Conservation (phyloP, 371 early-diverging fungal genomes). For the Capillidium heterosporum region DNA sequence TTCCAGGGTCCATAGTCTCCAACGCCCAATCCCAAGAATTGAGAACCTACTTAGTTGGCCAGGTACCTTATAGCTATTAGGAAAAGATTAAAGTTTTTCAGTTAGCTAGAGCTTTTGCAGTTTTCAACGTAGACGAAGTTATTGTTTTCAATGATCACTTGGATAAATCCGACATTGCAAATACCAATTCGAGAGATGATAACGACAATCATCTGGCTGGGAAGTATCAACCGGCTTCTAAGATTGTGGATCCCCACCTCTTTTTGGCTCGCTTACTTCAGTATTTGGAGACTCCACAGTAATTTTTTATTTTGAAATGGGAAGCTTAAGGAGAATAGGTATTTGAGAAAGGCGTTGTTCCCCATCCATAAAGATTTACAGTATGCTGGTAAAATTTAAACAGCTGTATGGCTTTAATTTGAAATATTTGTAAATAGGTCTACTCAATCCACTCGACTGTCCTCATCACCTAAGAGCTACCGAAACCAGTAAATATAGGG, state of each 20-base stretch:
- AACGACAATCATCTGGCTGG: neutral
- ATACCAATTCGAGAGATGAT: constrained; percentile 11
- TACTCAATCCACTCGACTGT: constrained; percentile 46
- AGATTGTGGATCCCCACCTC: constrained; percentile 28
- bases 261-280: constrained; percentile 43
- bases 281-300: constrained; percentile 49
- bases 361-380: constrained; percentile 51
- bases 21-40: constrained; percentile 45
- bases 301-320: constrained; percentile 7
- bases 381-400: constrained; percentile 24
- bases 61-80: constrained; percentile 17
- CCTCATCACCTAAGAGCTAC: constrained; percentile 49
- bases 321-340: constrained; percentile 11
- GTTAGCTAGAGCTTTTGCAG: constrained; percentile 39
- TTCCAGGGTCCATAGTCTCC: constrained; percentile 51
- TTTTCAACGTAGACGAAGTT: constrained; percentile 49
- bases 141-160: constrained; percentile 40
- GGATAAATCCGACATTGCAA: constrained; percentile 7
- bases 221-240: constrained; percentile 9
- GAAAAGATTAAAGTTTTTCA: constrained; percentile 7
- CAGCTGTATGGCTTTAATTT: neutral
- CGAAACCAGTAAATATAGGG: constrained; percentile 36
- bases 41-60: constrained; percentile 52
- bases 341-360: constrained; percentile 41
- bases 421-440: constrained; percentile 13